Base-by-base conservation (phyloP, 202 grass and related monocot species). In the Thinopyrum obtusiflorum region DNA sequence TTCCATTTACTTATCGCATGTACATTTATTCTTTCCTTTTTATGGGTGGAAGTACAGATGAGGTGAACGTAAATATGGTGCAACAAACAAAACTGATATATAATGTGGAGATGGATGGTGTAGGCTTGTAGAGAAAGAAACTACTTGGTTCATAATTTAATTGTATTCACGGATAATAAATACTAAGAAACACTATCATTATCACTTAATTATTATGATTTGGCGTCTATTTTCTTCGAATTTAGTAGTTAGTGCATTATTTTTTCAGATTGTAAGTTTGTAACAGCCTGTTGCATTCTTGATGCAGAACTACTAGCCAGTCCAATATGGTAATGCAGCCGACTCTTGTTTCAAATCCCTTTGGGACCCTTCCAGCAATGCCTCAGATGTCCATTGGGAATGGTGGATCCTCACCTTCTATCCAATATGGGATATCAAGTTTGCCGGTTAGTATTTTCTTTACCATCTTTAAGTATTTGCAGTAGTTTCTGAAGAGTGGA, bases 361-460 rank as follows among this genome's bases (percentile, higher is more conserved):
- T 92, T 17, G 88, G 91, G 59, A 93, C 85, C 55, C 87, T 96
- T 79, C 97, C 97, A 89, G 81, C 92, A 62, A 88, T 88, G 65
- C 91, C 97, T 89, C 89, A 91, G 76, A 90, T 94, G 88, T 94
- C 93, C 61, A 86, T 92, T 74, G 93, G 93, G 24, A 91, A 81
- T 91, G 87, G 44, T 49, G 84, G 93, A 76, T 88, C 86, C 72
- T 81, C 89, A 61, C 89, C 96, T 91, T 92, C 90, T 20, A 81
- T 96, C 86, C 91, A 98, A 72, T 98, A 94, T 87, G 96, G 93
- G 65, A 94, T 98, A 82, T 96, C 96, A 81, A 94, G 93, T 76
- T 85, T 98, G 86, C 86, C 91, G 57, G 96, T 98, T 77, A 80
- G 93, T 86, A 59, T 59, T 21, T 20, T 21, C 20, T 77, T 76